Evolutionary conservation across 2,329 filamentous ascomycete species (phyloP).

Genomic region (Neonectria neomacrospora): DNA sequence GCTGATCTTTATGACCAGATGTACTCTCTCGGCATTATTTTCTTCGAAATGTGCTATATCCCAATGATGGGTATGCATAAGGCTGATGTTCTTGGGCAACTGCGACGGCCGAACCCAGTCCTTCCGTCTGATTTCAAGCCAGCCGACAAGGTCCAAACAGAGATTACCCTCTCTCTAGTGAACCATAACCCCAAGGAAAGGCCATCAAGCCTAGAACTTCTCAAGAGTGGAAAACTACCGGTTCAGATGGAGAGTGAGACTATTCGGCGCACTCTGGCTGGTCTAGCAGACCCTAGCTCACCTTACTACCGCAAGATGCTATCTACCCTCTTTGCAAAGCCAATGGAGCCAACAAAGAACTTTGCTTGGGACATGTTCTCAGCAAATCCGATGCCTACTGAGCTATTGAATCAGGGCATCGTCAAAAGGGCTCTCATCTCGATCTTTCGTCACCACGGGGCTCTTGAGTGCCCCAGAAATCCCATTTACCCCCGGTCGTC

Average conservation of each 20-base stretch:
- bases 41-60: slow-evolving; percentile 94
- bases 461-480: slow-evolving; percentile 80
- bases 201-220: slow-evolving; percentile 82
- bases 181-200: slow-evolving; percentile 85
- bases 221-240: slow-evolving; percentile 87
- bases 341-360: slow-evolving; percentile 82
- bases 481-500: slow-evolving; percentile 83
- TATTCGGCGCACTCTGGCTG: slow-evolving; percentile 83
- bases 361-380: slow-evolving; percentile 79
- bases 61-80: slow-evolving; percentile 75
- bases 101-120: slow-evolving; percentile 74
- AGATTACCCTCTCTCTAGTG: slow-evolving; percentile 82
- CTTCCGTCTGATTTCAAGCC: slow-evolving; percentile 80
- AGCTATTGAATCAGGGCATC: slow-evolving; percentile 76
- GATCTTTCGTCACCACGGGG: slow-evolving; percentile 90
- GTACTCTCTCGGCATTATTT: slow-evolving; percentile 97
- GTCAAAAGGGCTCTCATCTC: slow-evolving; percentile 79
- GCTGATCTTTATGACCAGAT: slow-evolving; percentile 64
- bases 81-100: slow-evolving; percentile 70
- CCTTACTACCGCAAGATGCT: slow-evolving; percentile 92
- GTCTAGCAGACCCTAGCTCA: slow-evolving; percentile 83
- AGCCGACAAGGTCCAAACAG: slow-evolving; percentile 76
- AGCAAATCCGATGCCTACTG: slow-evolving; percentile 62
- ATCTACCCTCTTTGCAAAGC: slow-evolving; percentile 82
- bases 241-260: slow-evolving; percentile 94